These are phyloP conservation scores for Mortierella sp. DNA, from an alignment of 371 early-diverging fungal species.

Conservation along the genomic window DNA sequence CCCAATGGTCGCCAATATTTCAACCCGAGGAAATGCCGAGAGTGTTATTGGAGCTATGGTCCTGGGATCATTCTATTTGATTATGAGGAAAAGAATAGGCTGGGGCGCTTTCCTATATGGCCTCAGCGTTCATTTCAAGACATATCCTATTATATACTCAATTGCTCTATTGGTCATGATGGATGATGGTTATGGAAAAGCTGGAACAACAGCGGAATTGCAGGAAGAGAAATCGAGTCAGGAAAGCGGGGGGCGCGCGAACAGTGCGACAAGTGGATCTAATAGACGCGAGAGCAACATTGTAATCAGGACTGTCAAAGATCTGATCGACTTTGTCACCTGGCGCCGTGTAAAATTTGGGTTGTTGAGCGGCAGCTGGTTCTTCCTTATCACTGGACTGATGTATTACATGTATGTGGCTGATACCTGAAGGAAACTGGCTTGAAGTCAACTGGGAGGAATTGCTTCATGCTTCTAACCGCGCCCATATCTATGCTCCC, in stretches of 20 bases:
- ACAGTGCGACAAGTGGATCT: not conserved
- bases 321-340: constrained; percentile 58
- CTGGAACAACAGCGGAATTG: not conserved
- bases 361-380: constrained; percentile 74
- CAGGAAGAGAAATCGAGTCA: constrained; percentile 18
- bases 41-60: constrained; percentile 84
- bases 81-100: constrained; percentile 66
- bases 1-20: constrained; percentile 96
- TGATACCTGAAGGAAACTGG: no score
- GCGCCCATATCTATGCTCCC: not conserved
- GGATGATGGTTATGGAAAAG: constrained; percentile 60
- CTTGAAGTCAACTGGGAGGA: not conserved
- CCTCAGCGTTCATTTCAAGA: constrained; percentile 95
- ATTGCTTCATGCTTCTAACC: not conserved
- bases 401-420: constrained; percentile 81
- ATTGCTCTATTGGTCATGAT: constrained; percentile 77
- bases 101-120: constrained; percentile 86
- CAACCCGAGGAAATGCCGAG: constrained; percentile 96
- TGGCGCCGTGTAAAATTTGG: constrained; percentile 79
- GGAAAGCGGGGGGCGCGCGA: constrained; percentile 8
- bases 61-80: constrained; percentile 78
- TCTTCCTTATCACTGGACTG: constrained; percentile 72
- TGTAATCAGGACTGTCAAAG: constrained; percentile 31
- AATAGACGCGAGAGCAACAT: not conserved
- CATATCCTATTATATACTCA: constrained; percentile 95